Base-by-base conservation (phyloP, 2,329 filamentous ascomycete species). In the Aspergillus quadricinctus region DNA sequence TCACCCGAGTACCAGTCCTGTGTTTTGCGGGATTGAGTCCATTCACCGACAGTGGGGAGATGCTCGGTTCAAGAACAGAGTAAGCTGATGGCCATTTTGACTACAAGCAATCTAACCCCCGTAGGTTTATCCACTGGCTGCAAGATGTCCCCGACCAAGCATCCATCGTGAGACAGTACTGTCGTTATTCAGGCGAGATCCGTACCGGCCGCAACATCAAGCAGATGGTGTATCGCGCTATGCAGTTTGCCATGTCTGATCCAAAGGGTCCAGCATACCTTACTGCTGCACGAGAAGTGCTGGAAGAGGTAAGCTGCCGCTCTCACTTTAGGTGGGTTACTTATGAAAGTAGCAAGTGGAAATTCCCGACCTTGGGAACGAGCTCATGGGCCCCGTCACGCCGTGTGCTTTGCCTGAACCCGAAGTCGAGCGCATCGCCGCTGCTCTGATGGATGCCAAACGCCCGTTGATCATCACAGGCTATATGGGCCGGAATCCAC, bases 151-250 rank as follows among this genome's bases (percentile, higher is more conserved):
- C 87, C 0, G 88, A 92, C 66, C 89, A 92, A 70, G 88, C 86
- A 66, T 81, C 84, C 58, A 90, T 96, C 60, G 77, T 95, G 1
- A 78, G 83, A 0, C 91, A 94, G 74, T 96, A 95, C 74, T 94
- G 91, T 72, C 82, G 90, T 21, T 96, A 92, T 67, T 78, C 85
- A 0, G 89, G 80, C 3, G 90, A 95, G 76, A 86, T 95, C 72
- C 92, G 91, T 77, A 88, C 87, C 4, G 89, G 89, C 9, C 81
- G 82, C 64, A 95, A 94, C 66, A 84, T 94, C 59, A 93, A 94
- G 78, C 89, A 93, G 74, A 86, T 94, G 77, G 88, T 95, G 54
- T 90, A 90, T 68, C 85, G 90, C 4, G 90, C 90, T 0, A 72
- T 94, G 56, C 88, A 89, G 61, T 93, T 94, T 68, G 88, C 91